These are phyloP conservation scores for Beauveria scarabaeidicola DNA, from an alignment of 2,329 filamentous ascomycete genomes.

Conservation along the genomic window DNA sequence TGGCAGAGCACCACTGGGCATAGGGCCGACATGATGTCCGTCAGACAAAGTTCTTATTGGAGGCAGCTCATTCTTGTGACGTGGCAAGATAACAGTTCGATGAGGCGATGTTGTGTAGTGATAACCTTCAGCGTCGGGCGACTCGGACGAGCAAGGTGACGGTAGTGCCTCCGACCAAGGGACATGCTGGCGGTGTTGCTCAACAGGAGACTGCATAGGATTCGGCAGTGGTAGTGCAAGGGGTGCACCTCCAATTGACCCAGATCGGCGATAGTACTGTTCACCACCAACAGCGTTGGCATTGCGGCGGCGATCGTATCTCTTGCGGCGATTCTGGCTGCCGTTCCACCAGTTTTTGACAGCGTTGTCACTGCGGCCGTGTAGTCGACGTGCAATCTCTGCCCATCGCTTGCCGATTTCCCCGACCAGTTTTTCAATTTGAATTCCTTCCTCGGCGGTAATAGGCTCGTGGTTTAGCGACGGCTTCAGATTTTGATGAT, in stretches of 20 bases:
- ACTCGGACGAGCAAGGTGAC: slow-evolving; percentile 32
- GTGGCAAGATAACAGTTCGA: slow-evolving; percentile 26
- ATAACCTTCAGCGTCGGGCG: slow-evolving; percentile 60
- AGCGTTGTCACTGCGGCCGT: slow-evolving; percentile 84
- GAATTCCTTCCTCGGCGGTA: slow-evolving; percentile 56
- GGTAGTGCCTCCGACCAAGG: slow-evolving; percentile 25
- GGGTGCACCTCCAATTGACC: background rate
- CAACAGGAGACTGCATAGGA: slow-evolving; percentile 12
- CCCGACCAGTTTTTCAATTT: slow-evolving; percentile 69
- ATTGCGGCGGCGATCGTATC: slow-evolving; percentile 35
- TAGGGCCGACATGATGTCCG: background rate
- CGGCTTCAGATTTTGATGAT: slow-evolving; percentile 85
- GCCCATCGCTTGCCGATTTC: slow-evolving; percentile 86
- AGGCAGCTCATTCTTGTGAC: slow-evolving; percentile 35
- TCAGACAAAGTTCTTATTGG: slow-evolving; percentile 18
- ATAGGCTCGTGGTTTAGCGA: slow-evolving; percentile 66
- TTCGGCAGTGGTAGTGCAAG: slow-evolving; percentile 18
- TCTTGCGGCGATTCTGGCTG: slow-evolving; percentile 70
- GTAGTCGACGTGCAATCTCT: slow-evolving; percentile 75
- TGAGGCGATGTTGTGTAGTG: slow-evolving; percentile 53
- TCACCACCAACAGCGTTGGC: slow-evolving; percentile 14
- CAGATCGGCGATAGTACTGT: slow-evolving; percentile 4
- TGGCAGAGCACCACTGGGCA: slow-evolving; percentile 18
- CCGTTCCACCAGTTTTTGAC: slow-evolving; percentile 99
- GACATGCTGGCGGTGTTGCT: slow-evolving; percentile 16